Percentiles rank a stretch among this genome's conserved stretches.
These are phyloP conservation scores for Phytophthora quininea DNA, from an alignment of 352 stramenopile genomes.

Conservation along the genomic window DNA sequence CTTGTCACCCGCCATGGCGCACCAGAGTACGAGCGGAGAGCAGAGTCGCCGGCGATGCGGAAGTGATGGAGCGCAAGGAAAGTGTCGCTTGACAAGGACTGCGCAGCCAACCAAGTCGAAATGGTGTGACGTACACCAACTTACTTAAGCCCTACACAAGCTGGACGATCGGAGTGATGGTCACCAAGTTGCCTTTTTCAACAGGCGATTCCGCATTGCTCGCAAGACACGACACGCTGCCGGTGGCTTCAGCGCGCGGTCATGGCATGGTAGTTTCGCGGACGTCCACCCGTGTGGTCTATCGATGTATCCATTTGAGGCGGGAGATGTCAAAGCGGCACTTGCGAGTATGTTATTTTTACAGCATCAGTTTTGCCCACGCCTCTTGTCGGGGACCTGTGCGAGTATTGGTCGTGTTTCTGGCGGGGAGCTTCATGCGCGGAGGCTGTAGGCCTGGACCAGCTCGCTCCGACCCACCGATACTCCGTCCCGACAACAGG, in stretches of 20 bases:
- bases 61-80: slow-evolving; percentile 38
- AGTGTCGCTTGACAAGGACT: slow-evolving; percentile 22
- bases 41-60: slow-evolving; percentile 20
- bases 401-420: too few relatives aligned
- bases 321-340: not conserved
- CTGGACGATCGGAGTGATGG: slow-evolving; percentile 22
- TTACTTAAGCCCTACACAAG: too few relatives aligned
- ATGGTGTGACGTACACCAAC: too few relatives aligned
- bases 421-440: slow-evolving; percentile 23
- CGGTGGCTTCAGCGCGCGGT: too few relatives aligned
- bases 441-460: slow-evolving; percentile 9
- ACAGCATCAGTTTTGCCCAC: slow-evolving; percentile 14
- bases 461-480: slow-evolving; percentile 4
- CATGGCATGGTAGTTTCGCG: too few relatives aligned
- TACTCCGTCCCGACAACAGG: not conserved
- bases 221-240: too few relatives aligned
- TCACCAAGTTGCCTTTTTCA: slow-evolving; percentile 25
- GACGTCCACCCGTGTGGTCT: too few relatives aligned
- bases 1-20: slow-evolving; percentile 53
- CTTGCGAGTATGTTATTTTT: slow-evolving; percentile 20
- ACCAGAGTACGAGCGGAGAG: slow-evolving; percentile 6
- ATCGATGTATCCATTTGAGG: not conserved
- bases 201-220: not conserved
- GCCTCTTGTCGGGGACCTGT: not conserved
- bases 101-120: slow-evolving; percentile 41